Base-by-base conservation (phyloP, 2,329 filamentous ascomycete genomes). In the Tolypocladium sp. region DNA sequence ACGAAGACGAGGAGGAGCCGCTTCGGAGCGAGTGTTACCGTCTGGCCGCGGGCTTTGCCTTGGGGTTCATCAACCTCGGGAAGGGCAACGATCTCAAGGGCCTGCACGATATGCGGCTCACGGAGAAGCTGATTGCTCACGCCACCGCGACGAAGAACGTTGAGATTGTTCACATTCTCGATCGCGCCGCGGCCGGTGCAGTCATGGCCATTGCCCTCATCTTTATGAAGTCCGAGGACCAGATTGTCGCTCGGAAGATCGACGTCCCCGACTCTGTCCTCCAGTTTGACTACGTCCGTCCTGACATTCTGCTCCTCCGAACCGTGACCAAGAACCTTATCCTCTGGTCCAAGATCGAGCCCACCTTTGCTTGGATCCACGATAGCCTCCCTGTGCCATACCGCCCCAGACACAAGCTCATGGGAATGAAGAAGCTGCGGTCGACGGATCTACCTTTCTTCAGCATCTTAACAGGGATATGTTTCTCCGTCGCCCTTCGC, bases 161-260 rank as follows among this genome's bases (percentile, higher is more conserved):
- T 15, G 89, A 96, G 66, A 82, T 96, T 42, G 92, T 97, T 30
- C 93, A 99, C 67, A 86, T 97, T 12, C 82, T 97, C 3, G 95
- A 99, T 70, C 89, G 93, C 66, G 92, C 93, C 7, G 94, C 91
- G 12, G 90, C 95, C 2, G 94, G 90, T n/a, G 93, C 94, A 1
- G 91, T 95, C 9, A 84, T 97, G 67, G 93, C 94, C 0, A 81
- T 97, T 60, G 85, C 92, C 2, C 82, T 99, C 58, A 93, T 99
- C 38, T 99, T 93, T 72, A 94, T 99, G 91, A 97, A 97, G 74
- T 94, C 93, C 0, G 91, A 95, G 63, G 91, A 99, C 69, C 82
- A 85, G 60, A 86, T 90, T 20, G 83, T 99, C 25, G 94, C 94
- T 4, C 85, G 88, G 59, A 97, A 97, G 76, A 88, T 99, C 57